Percentiles rank a stretch among this genome's conserved stretches.
phyloP scores from a whole-genome alignment of 257 asterid genomes.

The Nicotiana tomentosiformis region DNA sequence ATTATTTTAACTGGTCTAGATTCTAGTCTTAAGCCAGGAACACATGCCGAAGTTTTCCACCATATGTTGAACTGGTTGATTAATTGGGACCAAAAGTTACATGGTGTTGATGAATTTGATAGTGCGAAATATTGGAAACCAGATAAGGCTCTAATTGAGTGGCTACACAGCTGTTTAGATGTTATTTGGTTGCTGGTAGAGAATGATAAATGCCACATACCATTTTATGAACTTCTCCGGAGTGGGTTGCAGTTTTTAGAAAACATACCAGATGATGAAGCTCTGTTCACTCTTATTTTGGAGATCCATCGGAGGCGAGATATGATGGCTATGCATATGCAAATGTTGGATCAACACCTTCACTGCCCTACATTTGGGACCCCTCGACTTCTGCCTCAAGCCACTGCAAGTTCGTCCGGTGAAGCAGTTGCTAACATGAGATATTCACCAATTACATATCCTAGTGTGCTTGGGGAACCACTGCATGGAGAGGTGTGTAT shows the following conservation, averaged over 20 bases:
- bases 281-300: constrained; percentile 84
- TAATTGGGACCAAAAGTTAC: constrained; percentile 78
- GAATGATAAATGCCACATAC: constrained; percentile 73
- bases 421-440: constrained; percentile 77
- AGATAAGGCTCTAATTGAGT: constrained; percentile 74
- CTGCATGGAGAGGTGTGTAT: constrained; percentile 93
- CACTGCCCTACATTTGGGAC: constrained; percentile 98
- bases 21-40: constrained; percentile 71
- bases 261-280: constrained; percentile 95
- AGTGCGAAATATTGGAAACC: constrained; percentile 63
- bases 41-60: constrained; percentile 67
- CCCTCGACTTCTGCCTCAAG: constrained; percentile 87
- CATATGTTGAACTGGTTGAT: constrained; percentile 89
- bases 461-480: constrained; percentile 98
- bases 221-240: constrained; percentile 88
- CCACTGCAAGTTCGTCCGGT: constrained; percentile 57
- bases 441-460: constrained; percentile 93
- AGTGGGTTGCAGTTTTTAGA: constrained; percentile 89
- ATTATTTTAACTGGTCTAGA: constrained; percentile 72
- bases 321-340: constrained; percentile 97
- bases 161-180: constrained; percentile 94
- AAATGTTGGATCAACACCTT: constrained; percentile 96
- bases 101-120: constrained; percentile 64
- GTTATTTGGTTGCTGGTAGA: constrained; percentile 93
- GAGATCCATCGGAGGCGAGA: constrained; percentile 95